Evolutionary conservation across 140 eudicot genomes (phyloP), one percentile per base, ranked within the genome.

Genomic region (Bidens hawaiensis): DNA sequence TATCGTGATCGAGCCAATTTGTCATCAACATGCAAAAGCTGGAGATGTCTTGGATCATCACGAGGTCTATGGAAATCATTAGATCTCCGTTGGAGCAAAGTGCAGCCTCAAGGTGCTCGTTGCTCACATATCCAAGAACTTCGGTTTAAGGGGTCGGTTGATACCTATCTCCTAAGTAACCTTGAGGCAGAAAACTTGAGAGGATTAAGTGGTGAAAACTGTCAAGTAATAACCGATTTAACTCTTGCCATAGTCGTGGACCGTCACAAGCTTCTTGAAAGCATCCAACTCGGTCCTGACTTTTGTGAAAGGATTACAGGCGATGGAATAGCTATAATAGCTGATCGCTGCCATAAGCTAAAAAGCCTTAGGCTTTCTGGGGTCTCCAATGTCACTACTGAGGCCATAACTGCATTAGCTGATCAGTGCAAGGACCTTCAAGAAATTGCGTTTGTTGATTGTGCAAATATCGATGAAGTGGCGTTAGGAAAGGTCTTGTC

Each of bases 1-100:
- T 79, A 85, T 67, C 81, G 95, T 0, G 99, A 93, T 68, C 85
- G 99, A 3, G 99, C 99, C 6, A 85, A 84, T 59, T 58, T 93
- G 51, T 73, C 96, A 7, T 81, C 99, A 30, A 79, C 95, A 26
- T 93, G 96, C 25, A 75, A 74, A 28, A 67, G 89, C 15, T 88
- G 99, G 95, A 69, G 89, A 64, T 49, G 24, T 25, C 67, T 88
- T 6, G 96, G n/a, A 49, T 59, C 68, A 38, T 76, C 99, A 9
- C 74, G 81, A 2, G 85, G 87, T 57, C 69, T 93, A 59, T 93
- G 96, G 99, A 72, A 75, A 69, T 60, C 80, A 0, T 66, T 93
- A 55, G 99, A 93, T 76, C 82, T 93, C 25, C 85, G 99, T 21
- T 55, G 85, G 64, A 30, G 63, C 4, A 56, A 73, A 13, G 79